A percentile compares a stretch with the other conserved stretches of the same genome.
phyloP scores from a whole-genome alignment of 768 basidiomycete species.

The Boletus pseudopeckii region DNA sequence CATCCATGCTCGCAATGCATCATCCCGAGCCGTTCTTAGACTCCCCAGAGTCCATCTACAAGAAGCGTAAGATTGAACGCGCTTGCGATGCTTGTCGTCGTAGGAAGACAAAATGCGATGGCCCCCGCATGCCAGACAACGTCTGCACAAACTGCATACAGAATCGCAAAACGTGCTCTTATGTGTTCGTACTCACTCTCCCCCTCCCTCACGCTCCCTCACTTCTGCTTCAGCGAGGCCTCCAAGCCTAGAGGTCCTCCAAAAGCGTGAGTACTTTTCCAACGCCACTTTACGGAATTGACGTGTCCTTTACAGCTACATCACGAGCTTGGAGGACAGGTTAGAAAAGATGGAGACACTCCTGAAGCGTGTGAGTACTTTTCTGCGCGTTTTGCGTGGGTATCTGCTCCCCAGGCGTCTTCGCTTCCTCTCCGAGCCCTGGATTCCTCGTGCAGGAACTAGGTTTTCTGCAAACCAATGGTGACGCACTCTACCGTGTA shows the following conservation, averaged over 20 bases:
- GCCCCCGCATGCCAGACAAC: constrained; percentile 47
- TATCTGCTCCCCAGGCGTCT: not conserved
- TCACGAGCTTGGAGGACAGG: constrained; percentile 56
- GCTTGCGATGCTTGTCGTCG: constrained; percentile 60
- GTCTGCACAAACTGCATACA: constrained; percentile 58
- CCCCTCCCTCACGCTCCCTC: not conserved
- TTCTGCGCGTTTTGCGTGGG: not conserved
- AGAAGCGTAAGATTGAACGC: constrained; percentile 49
- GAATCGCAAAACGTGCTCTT: constrained; percentile 52
- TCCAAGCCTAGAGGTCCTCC: constrained; percentile 66
- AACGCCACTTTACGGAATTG: not conserved
- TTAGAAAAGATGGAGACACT: constrained; percentile 54
- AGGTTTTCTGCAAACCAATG: not conserved
- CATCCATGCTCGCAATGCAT: constrained; percentile 13
- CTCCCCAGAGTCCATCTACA: constrained; percentile 21
- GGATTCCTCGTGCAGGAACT: not conserved
- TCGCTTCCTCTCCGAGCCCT: not conserved
- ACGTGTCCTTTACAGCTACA: constrained; percentile 39
- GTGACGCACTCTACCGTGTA: not conserved
- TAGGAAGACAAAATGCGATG: constrained; percentile 61
- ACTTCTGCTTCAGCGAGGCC: constrained; percentile 41
- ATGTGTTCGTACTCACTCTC: constrained; percentile 42
- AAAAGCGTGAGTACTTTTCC: constrained; percentile 50
- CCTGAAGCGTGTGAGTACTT: constrained; percentile 44
- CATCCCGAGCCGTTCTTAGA: not conserved